Evolutionary conservation across 768 basidiomycete species (phyloP).

Genomic region (Pleurotus sapidus): DNA sequence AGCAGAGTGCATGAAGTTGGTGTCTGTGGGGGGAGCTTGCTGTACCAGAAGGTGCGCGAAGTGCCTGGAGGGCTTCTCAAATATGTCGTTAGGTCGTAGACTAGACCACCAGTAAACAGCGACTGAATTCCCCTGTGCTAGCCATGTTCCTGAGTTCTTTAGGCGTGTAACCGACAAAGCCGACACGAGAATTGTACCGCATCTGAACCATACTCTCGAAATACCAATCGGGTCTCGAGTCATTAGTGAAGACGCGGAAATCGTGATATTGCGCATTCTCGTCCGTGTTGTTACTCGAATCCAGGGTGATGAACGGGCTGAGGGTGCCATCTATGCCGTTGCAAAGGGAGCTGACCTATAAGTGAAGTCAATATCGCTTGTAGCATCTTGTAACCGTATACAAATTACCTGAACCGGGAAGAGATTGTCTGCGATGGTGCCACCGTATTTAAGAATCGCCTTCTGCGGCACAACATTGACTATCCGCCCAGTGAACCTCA

Average conservation of each 20-base stretch:
- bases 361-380: neutral
- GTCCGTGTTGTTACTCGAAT: constrained; percentile 75
- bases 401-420: constrained; percentile 89
- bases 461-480: constrained; percentile 76
- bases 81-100: constrained; percentile 89
- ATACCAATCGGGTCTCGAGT: constrained; percentile 98
- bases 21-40: constrained; percentile 41
- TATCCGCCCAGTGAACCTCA: constrained; percentile 58
- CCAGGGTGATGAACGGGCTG: constrained; percentile 79
- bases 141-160: constrained; percentile 74
- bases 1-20: constrained; percentile 67
- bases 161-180: constrained; percentile 84
- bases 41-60: constrained; percentile 44
- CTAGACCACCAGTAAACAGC: constrained; percentile 83
- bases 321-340: constrained; percentile 80
- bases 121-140: constrained; percentile 53
- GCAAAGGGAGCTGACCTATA: constrained; percentile 87
- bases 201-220: constrained; percentile 91
- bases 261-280: constrained; percentile 87
- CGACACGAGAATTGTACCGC: constrained; percentile 86
- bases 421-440: constrained; percentile 63
- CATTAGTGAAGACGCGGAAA: constrained; percentile 86
- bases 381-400: neutral
- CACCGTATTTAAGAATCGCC: constrained; percentile 81
- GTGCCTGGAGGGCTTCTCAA: constrained; percentile 64